A percentile compares a stretch with the other conserved stretches of the same genome.
phyloP scores from a whole-genome alignment of 441 rosid species.

The Gossypium trilobum region DNA sequence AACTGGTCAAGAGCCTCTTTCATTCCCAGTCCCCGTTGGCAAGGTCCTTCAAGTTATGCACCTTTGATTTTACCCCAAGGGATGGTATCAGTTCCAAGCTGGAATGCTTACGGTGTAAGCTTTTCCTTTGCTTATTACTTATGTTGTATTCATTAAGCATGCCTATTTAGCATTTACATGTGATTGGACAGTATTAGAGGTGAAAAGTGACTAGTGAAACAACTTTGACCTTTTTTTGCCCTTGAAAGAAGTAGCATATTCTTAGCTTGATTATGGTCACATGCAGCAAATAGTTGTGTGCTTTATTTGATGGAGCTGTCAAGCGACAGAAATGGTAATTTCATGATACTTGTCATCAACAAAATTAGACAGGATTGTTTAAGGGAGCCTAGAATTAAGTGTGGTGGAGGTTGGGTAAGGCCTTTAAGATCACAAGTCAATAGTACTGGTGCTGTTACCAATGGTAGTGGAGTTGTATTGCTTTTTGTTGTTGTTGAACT shows the following conservation, averaged over 20 bases:
- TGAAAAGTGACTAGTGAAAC: neutral
- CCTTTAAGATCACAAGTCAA: neutral
- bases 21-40: constrained; percentile 94
- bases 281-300: neutral
- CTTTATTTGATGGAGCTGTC: neutral
- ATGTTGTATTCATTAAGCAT: neutral
- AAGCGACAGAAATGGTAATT: neutral
- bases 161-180: neutral
- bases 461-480: neutral
- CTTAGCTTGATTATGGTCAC: neutral
- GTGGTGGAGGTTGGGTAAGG: constrained; percentile 1
- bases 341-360: neutral
- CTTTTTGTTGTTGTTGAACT: neutral
- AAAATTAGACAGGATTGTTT: neutral
- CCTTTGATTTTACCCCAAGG: constrained; percentile 87
- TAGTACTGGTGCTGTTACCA: neutral
- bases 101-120: constrained; percentile 88
- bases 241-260: neutral
- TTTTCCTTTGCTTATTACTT: constrained; percentile 13
- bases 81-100: constrained; percentile 80
- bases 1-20: constrained; percentile 89
- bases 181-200: neutral
- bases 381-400: neutral
- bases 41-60: constrained; percentile 78
- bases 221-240: neutral